phyloP scores from a whole-genome alignment of 2,329 filamentous ascomycete species.

The Trichoderma semiorbis region DNA sequence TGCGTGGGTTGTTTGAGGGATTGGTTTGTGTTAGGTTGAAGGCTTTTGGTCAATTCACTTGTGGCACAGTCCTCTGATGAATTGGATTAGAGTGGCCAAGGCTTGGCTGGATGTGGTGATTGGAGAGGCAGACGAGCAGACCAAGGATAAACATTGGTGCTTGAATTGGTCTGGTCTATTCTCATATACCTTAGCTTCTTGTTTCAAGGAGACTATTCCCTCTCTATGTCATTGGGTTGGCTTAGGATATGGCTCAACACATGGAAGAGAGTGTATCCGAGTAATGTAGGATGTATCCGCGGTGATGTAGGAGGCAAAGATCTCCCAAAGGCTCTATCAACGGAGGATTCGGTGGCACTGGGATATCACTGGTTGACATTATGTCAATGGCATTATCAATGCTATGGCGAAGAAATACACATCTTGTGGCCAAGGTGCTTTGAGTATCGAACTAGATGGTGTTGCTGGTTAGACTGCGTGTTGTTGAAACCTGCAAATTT shows the following conservation, averaged over 20 bases:
- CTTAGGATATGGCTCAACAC: neutral
- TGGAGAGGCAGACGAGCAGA: neutral
- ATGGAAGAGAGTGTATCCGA: neutral
- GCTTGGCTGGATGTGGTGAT: neutral
- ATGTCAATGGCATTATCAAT: neutral
- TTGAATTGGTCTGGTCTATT: neutral
- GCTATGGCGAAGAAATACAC: neutral
- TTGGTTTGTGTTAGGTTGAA: neutral
- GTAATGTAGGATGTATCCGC: neutral
- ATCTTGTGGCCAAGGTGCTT: neutral
- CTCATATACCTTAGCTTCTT: neutral
- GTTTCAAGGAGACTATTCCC: neutral
- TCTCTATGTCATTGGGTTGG: neutral
- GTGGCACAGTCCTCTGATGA: neutral
- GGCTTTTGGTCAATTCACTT: neutral
- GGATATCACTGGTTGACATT: neutral
- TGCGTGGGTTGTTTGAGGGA: neutral
- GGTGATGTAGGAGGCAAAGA: neutral
- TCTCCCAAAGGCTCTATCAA: neutral
- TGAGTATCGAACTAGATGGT: neutral
- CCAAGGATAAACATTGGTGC: neutral
- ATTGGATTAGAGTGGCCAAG: neutral
- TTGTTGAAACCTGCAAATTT: neutral
- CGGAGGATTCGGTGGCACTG: neutral
- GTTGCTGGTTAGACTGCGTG: neutral